Evolutionary conservation across 2,329 filamentous ascomycete genomes (phyloP).

Genomic region (Aspergillus persii): DNA sequence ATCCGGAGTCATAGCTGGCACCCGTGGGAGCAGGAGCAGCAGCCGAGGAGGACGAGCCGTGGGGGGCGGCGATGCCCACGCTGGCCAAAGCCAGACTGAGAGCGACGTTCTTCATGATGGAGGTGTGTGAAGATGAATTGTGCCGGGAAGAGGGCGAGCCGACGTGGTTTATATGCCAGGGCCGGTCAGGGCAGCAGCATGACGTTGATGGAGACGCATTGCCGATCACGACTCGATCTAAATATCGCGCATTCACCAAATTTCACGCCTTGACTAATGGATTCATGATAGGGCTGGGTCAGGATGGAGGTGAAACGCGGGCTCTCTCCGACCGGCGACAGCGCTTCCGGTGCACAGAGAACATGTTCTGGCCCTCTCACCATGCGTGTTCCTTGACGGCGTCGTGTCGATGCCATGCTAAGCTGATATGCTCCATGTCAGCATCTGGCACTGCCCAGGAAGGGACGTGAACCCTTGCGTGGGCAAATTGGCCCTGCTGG

Average conservation of each 20-base stretch:
- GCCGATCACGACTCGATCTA: not conserved
- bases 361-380: not conserved
- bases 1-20: slow-evolving; percentile 27
- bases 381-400: no score
- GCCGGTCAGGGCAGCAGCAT: not conserved
- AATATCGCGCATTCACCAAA: not conserved
- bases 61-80: slow-evolving; percentile 1
- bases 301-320: no score
- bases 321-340: no score
- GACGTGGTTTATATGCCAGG: not conserved
- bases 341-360: no score
- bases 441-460: not conserved
- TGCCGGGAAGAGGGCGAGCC: not conserved
- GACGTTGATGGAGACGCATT: not conserved
- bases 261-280: not conserved
- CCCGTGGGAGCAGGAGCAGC: slow-evolving; percentile 22
- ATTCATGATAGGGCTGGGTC: not conserved
- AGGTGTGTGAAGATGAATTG: not conserved
- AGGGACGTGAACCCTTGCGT: not conserved
- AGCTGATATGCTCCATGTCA: no score
- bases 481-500: not conserved
- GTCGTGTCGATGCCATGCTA: no score
- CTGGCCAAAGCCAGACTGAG: not conserved
- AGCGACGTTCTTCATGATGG: not conserved
- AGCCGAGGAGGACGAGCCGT: not conserved